phyloP scores from a whole-genome alignment of 495 filamentous ascomycete species.

The Tuber calosporum region DNA sequence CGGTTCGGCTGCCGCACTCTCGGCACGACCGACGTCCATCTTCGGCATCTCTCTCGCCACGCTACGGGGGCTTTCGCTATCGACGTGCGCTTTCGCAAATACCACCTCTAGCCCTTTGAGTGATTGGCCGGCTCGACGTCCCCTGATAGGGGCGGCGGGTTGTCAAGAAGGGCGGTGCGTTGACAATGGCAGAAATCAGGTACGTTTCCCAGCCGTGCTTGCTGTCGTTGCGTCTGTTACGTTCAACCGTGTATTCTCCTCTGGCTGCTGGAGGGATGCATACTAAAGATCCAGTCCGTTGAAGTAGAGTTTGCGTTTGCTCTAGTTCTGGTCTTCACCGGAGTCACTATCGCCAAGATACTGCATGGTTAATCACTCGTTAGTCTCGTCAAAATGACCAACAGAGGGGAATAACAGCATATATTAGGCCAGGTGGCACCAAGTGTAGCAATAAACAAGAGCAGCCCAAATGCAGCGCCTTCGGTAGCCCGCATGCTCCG shows the following conservation, averaged over 20 bases:
- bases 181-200: slow-evolving; percentile 43
- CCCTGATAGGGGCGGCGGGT: slow-evolving; percentile 43
- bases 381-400: slow-evolving; percentile 51
- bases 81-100: slow-evolving; percentile 26
- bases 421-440: slow-evolving; percentile 42
- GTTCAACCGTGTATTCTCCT: neutral
- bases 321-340: slow-evolving; percentile 61
- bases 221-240: slow-evolving; percentile 41
- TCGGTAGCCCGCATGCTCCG: slow-evolving; percentile 6
- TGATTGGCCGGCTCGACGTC: slow-evolving; percentile 37
- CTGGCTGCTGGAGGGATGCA: slow-evolving; percentile 41
- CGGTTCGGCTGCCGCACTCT: slow-evolving; percentile 1
- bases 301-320: slow-evolving; percentile 47
- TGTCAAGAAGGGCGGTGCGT: slow-evolving; percentile 40
- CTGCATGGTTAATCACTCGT: slow-evolving; percentile 4
- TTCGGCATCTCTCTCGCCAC: slow-evolving; percentile 12
- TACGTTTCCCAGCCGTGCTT: slow-evolving; percentile 41
- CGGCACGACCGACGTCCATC: neutral
- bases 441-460: slow-evolving; percentile 39
- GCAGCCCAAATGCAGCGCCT: slow-evolving; percentile 13
- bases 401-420: slow-evolving; percentile 53
- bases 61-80: neutral
- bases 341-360: slow-evolving; percentile 56
- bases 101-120: slow-evolving; percentile 44
- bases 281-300: slow-evolving; percentile 26